Evolutionary conservation across 2,329 filamentous ascomycete genomes (phyloP), one percentile per base, ranked within the genome.

Genomic region (Fusarium setosum): DNA sequence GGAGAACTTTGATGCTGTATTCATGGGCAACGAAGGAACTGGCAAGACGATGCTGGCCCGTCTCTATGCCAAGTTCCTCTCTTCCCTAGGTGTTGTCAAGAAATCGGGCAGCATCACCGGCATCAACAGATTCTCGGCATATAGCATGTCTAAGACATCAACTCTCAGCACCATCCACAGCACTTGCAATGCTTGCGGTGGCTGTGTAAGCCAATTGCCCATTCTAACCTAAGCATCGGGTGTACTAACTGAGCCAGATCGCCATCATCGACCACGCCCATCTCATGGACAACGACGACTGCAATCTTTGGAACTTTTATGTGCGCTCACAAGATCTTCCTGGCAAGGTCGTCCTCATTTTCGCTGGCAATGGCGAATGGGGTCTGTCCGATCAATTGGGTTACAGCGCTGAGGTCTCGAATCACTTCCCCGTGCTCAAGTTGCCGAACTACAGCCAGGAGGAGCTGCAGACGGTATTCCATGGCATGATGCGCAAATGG

Each of bases 321-420:
- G 61, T 72, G 29, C 54, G 67, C 10, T 67, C 69, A 5, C 68
- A 66, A 29, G 64, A 71, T n/a, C 59, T 76, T 4, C 70, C 70
- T 3, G 68, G 71, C 12, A 74, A 70, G 51, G 65, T 75, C 21
- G 64, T 74, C 38, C 59, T 75, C 26, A 72, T 75, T 48, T 31
- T 75, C 18, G 68, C 72, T 13, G 73, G 73, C 24, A 72, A 73
- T 35, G 67, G 65, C 18, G 72, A 73, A 21, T 65, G 67, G 0
- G 91, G 91, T 2, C 76, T 93, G 5, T 80, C 84, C 0, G 91
- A 89, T 65, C 86, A 91, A 0, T 86, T 94, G 45, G 90, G 90
- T 0, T 79, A 86, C 24, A 78, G 66, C 55, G 67, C 55, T 79
- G 35, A 79, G 26, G 70, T 75, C 26, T 59, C 67, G 5, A 72